Percentiles rank a stretch among this genome's conserved stretches.
Evolutionary conservation across 2,329 filamentous ascomycete genomes (phyloP).

Genomic region (Cladosporium sp.): DNA sequence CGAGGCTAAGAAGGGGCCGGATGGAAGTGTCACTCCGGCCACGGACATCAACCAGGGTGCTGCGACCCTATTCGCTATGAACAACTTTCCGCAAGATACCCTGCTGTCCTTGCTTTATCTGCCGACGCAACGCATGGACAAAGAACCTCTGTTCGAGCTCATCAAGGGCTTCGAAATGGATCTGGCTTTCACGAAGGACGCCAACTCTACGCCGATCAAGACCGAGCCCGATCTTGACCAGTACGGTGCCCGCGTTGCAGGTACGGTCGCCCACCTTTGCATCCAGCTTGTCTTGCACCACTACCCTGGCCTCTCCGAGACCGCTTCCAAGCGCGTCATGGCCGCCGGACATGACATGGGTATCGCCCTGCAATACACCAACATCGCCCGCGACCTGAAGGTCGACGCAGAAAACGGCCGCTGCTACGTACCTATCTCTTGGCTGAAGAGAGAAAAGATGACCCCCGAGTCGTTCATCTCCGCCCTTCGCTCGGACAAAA

Average conservation of each 20-base stretch:
- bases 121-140: conserved; percentile 51
- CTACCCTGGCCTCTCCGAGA: conserved; percentile 30
- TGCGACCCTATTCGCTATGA: conserved; percentile 35
- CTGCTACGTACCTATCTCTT: conserved; percentile 61
- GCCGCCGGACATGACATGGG: conserved; percentile 60
- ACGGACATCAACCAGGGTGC: conserved; percentile 25
- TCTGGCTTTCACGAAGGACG: conserved; percentile 44
- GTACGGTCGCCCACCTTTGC: conserved; percentile 64
- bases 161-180: conserved; percentile 65
- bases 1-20: conserved; percentile 18
- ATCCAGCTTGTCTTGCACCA: conserved; percentile 61
- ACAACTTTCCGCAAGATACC: conserved; percentile 48
- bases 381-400: conserved; percentile 67
- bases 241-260: conserved; percentile 64
- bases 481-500: conserved; percentile 15
- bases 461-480: conserved; percentile 50
- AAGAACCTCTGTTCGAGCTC: conserved; percentile 56
- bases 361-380: conserved; percentile 68
- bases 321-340: conserved; percentile 41
- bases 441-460: conserved; percentile 55
- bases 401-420: conserved; percentile 60
- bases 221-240: conserved; percentile 53
- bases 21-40: conserved; percentile 24
- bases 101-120: conserved; percentile 54
- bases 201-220: conserved; percentile 45